Evolutionary conservation across 2,329 filamentous ascomycete genomes (phyloP), one percentile per base, ranked within the genome.

Genomic region (Beauveria scarabaeidicola): DNA sequence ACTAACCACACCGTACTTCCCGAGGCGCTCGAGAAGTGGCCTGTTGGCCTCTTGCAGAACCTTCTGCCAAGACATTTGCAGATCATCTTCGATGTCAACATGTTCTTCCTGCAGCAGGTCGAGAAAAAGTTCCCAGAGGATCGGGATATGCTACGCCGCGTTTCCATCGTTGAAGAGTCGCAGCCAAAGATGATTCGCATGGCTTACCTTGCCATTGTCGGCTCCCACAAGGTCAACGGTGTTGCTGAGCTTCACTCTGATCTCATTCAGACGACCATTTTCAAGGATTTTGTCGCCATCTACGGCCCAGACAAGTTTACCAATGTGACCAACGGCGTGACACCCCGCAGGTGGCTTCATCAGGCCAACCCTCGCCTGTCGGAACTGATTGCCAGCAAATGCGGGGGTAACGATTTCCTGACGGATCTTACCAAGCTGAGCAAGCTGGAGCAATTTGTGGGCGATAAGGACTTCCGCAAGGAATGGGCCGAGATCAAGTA

Each of bases 171-270:
- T 61, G 94, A 99, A 73, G 94, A 99, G 74, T 91, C 90, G 5
- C 88, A 95, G 72, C 90, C 92, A 47, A 96, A 97, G 83, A 96
- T 97, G 90, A 87, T 99, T 62, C 89, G 93, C 72, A 99, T 99
- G 94, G 94, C 94, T 2, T 94, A 84, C 74, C 78, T 99, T 55
- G 94, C 94, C 63, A 89, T 97, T 70, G 91, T 99, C 67, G 94
- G 94, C 52, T 97, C 94, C 40, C 94, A 97, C 84, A 99, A 97
- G 79, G 92, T 99, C 78, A 99, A 99, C 67, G 94, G 94, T 72
- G 94, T 99, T 40, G 94, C 94, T 38, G 94, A 99, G 76, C 78
- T 99, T 64, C 94, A 99, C 77, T 99, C 94, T 0, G 94, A 99
- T 71, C 81, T 99, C 61, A 96, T 99, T 79, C 94, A 94, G 79